phyloP scores from a whole-genome alignment of 257 asterid species.

The Prunella vulgaris region DNA sequence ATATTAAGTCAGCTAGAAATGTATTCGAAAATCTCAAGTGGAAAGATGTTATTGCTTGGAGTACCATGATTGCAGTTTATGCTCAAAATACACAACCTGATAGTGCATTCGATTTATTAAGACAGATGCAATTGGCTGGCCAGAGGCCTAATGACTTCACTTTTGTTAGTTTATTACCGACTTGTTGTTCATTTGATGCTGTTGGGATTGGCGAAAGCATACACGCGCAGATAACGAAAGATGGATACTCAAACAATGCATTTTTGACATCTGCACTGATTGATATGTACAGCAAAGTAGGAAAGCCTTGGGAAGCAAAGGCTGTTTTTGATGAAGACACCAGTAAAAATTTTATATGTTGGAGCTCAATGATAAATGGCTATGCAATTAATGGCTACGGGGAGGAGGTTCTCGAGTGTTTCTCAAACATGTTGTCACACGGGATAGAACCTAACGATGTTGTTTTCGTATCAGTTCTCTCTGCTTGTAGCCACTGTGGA shows the following conservation, averaged over 20 bases:
- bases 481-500: conserved; percentile 86
- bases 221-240: conserved; percentile 47
- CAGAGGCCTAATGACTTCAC: conserved; percentile 69
- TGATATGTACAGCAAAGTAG: conserved; percentile 73
- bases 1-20: conserved; percentile 43
- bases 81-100: conserved; percentile 42
- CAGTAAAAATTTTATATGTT: conserved; percentile 57
- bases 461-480: conserved; percentile 64
- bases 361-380: conserved; percentile 96
- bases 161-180: conserved; percentile 54
- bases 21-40: conserved; percentile 43
- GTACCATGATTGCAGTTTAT: conserved; percentile 59
- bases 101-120: conserved; percentile 40
- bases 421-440: conserved; percentile 47
- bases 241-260: conserved; percentile 45
- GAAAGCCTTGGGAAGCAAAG: conserved; percentile 47
- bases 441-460: conserved; percentile 65
- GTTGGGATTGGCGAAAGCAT: conserved; percentile 51
- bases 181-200: conserved; percentile 44
- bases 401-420: conserved; percentile 62
- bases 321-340: conserved; percentile 50
- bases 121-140: conserved; percentile 48
- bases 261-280: conserved; percentile 52
- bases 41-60: conserved; percentile 80
- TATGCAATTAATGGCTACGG: conserved; percentile 72